Conservation (phyloP, 139 green algal species). For the Dunaliella sp. region DNA sequence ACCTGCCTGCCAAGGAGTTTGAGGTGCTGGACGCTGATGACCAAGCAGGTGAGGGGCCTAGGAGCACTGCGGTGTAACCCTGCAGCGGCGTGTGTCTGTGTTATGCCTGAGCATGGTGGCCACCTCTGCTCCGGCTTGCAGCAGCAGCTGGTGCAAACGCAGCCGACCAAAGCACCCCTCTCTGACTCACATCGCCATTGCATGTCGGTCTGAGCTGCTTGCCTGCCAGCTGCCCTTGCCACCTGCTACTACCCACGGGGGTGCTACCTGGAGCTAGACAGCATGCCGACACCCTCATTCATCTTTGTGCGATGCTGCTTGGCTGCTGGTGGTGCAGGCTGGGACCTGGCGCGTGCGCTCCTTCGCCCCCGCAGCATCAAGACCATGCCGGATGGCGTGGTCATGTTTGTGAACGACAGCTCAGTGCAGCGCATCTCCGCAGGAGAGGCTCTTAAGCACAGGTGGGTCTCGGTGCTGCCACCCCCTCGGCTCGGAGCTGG, state of each 20-base stretch:
- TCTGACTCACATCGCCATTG: no score
- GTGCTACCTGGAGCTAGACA: no score
- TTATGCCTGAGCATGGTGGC: no score
- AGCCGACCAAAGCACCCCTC: no score
- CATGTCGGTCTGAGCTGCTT: neutral
- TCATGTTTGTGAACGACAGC: constrained; percentile 42
- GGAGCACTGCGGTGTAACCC: no score
- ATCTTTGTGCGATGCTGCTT: no score
- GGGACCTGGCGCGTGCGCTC: constrained; percentile 36
- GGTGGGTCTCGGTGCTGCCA: no score
- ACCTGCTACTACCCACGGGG: neutral
- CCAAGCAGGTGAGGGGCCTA: constrained; percentile 40
- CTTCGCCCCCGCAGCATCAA: constrained; percentile 36
- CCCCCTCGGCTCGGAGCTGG: no score
- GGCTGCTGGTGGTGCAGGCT: constrained; percentile 24
- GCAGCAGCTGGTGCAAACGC: no score
- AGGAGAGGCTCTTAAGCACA: constrained; percentile 41
- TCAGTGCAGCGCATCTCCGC: constrained; percentile 30
- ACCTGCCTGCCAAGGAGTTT: constrained; percentile 53
- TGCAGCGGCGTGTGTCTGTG: no score
- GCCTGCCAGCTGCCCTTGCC: neutral
- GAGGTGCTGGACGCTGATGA: constrained; percentile 73
- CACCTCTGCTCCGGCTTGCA: no score
- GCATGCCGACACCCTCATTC: no score
- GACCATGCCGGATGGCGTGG: constrained; percentile 28